Conservation (phyloP, 2,329 filamentous ascomycete genomes). For the Botryotinia narcissicola region DNA sequence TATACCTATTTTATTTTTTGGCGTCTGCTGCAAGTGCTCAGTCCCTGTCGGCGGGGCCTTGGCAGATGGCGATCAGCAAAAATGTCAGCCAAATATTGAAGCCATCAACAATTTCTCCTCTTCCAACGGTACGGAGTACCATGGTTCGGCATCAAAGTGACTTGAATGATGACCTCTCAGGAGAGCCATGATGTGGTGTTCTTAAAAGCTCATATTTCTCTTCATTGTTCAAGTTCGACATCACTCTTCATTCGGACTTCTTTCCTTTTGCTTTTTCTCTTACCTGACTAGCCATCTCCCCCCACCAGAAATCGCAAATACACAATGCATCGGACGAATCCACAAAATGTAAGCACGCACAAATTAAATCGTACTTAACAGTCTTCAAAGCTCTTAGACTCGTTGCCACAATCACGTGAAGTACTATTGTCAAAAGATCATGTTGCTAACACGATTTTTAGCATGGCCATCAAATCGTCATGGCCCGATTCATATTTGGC, state of each 20-base stretch:
- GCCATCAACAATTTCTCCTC: constrained; percentile 10
- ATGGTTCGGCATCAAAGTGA: not conserved
- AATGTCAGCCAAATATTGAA: not conserved
- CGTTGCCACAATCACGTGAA: not conserved
- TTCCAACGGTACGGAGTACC: not conserved
- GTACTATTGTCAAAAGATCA: not conserved
- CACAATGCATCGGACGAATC: constrained; percentile 8
- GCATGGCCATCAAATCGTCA: not conserved
- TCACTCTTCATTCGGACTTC: not conserved
- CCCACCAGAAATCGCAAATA: not conserved
- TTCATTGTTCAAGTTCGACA: not conserved
- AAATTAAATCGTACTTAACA: not conserved
- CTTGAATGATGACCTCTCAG: not conserved
- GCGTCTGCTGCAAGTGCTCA: not conserved
- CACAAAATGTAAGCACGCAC: constrained; percentile 10
- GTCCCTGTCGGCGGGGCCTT: not conserved
- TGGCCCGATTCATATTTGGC: constrained; percentile 2
- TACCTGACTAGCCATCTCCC: not conserved
- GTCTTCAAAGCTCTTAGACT: not conserved
- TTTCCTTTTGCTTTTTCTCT: not conserved
- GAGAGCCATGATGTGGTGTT: not conserved
- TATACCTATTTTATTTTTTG: not conserved
- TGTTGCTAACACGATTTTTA: constrained; percentile 3
- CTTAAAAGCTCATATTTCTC: not conserved
- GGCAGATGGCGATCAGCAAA: not conserved